Conservation (phyloP, 805 yeast species). For the Pichia pseudocactophila region DNA sequence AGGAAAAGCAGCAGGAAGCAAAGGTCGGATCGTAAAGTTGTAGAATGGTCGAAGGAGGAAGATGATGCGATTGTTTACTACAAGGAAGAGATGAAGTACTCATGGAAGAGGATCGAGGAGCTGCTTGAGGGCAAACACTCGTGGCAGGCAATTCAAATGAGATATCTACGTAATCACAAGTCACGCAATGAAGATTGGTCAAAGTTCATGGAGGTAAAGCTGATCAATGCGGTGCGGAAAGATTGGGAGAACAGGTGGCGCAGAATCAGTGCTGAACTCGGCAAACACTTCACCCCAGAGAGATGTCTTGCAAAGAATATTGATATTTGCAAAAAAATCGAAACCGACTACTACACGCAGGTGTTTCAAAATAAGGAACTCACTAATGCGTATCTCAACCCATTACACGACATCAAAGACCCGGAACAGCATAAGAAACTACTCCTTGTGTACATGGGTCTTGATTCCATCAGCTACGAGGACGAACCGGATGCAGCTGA, state of each 20-base stretch:
- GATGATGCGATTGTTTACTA: slow-evolving; percentile 29
- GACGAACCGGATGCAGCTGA: slow-evolving; percentile 20
- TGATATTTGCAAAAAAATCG: slow-evolving; percentile 27
- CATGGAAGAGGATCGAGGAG: slow-evolving; percentile 33
- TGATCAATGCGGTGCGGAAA: slow-evolving; percentile 25
- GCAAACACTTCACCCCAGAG: slow-evolving; percentile 23
- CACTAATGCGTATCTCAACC: slow-evolving; percentile 19
- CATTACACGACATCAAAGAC: slow-evolving; percentile 24
- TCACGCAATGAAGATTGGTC: slow-evolving; percentile 30
- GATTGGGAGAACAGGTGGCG: slow-evolving; percentile 37
- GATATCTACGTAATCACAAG: slow-evolving; percentile 34
- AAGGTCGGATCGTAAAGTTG: slow-evolving; percentile 1
- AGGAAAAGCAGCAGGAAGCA: neutral
- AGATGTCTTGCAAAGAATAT: slow-evolving; percentile 25
- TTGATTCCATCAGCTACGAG: slow-evolving; percentile 29
- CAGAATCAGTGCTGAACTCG: slow-evolving; percentile 28
- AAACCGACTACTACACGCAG: slow-evolving; percentile 17
- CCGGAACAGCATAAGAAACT: slow-evolving; percentile 27
- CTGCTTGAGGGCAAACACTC: slow-evolving; percentile 27
- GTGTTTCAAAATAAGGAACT: slow-evolving; percentile 25
- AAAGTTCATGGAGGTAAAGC: slow-evolving; percentile 25
- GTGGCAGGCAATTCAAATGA: slow-evolving; percentile 41
- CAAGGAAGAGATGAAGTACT: slow-evolving; percentile 29
- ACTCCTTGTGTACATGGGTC: slow-evolving; percentile 30
- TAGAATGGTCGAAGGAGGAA: slow-evolving; percentile 30